Evolutionary conservation across 192 early-diverging fungal species (phyloP), one percentile per base, ranked within the genome.

Genomic region (Chytriomyces sp.): DNA sequence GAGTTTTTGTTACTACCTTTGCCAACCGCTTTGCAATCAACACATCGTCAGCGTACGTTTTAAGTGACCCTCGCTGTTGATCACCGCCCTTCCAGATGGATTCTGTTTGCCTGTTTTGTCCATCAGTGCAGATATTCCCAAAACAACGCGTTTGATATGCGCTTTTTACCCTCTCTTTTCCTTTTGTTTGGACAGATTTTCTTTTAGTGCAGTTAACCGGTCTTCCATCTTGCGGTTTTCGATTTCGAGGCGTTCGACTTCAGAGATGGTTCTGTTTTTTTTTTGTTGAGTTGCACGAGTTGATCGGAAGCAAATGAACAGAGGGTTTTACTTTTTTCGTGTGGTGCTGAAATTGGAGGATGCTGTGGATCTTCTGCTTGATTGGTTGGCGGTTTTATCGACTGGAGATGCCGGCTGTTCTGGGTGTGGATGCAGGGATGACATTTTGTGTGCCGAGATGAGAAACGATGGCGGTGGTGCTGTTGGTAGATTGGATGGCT

Each of bases 161-260:
- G 0, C 2, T 16, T 20, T 45, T 28, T 24, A 76, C 76, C 75
- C 75, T 24, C 67, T 53, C 46, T 77, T 77, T 62, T 69, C 76
- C 45, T 70, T 69, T 46, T 70, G 35, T 59, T 47, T 60, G 9
- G 57, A 48, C 18, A 77, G 43, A 20, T 16, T 53, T 20, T 69
- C 65, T 43, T 63, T 53, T 53, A 77, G 48, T 16, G 76, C 76
- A 46, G 45, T 9, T 9, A 77, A 59, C 20, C 76, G 48, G 18
- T 77, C 76, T 62, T 77, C 76, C 76, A 77, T 77, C 7, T 69
- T 59, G 1, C 49, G 10, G 76, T 77, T 77, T 24, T 77, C 67
- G 20, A 62, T 8, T 46, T 77, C 76, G 5, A 77, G 67, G 5
- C 76, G 10, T 23, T 70, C 59, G 1, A 70, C 53, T 63, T 77